These are phyloP conservation scores for Podaxis pistillaris DNA, from an alignment of 768 basidiomycete genomes.

Conservation along the genomic window DNA sequence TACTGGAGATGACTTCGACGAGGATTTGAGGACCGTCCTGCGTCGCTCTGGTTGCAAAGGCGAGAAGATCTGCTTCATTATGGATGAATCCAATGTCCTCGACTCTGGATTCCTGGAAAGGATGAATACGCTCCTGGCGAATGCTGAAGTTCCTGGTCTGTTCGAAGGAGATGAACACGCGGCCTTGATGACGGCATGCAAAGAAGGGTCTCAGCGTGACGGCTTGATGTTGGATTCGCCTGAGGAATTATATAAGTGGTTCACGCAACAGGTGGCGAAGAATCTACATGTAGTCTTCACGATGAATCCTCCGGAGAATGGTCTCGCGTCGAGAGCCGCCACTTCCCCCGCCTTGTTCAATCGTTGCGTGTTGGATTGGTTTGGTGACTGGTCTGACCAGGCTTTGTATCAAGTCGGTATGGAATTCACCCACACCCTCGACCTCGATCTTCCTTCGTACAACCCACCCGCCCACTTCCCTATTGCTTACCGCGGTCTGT, in stretches of 20 bases:
- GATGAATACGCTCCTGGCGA: constrained; percentile 99
- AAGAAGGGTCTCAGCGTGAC: constrained; percentile 98
- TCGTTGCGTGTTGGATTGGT: constrained; percentile 99
- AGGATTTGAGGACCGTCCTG: constrained; percentile 92
- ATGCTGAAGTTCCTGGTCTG: constrained; percentile 99
- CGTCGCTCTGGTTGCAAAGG: constrained; percentile 97
- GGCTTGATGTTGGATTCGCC: constrained; percentile 98
- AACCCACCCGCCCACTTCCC: constrained; percentile 82
- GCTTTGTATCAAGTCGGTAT: constrained; percentile 97
- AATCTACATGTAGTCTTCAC: constrained; percentile 99
- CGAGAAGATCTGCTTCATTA: constrained; percentile 99
- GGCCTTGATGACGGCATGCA: constrained; percentile 98
- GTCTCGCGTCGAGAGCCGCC: constrained; percentile 91
- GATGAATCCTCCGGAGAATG: constrained; percentile 98
- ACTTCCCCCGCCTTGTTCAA: constrained; percentile 99
- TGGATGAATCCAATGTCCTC: constrained; percentile 99
- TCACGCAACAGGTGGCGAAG: constrained; percentile 96
- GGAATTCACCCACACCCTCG: constrained; percentile 93
- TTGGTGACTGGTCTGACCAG: constrained; percentile 99
- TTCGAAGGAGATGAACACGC: constrained; percentile 99
- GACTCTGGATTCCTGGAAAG: constrained; percentile 98
- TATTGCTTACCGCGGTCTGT: constrained; percentile 79
- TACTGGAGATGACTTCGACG: constrained; percentile 97
- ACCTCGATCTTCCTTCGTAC: constrained; percentile 86
- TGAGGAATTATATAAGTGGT: constrained; percentile 98